phyloP scores from a whole-genome alignment of 2,329 filamentous ascomycete species.

The Calonectria ilicicola region DNA sequence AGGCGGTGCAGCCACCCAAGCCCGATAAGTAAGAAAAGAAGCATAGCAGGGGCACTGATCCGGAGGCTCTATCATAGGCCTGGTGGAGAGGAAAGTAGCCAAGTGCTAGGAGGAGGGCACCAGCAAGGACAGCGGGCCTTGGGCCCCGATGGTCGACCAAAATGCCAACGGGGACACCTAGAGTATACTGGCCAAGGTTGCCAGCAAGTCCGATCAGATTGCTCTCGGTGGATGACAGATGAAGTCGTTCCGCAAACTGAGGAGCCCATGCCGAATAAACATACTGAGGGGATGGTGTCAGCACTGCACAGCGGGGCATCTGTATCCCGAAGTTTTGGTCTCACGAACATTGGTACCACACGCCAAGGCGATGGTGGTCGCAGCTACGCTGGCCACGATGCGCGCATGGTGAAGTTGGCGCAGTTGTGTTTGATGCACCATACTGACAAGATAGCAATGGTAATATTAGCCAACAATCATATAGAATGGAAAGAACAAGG shows the following conservation, averaged over 20 bases:
- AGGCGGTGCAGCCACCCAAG: conserved; percentile 90
- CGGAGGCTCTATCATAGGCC: conserved; percentile 79
- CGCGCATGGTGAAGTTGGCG: conserved; percentile 70
- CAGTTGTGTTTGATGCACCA: conserved; percentile 41
- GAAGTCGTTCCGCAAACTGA: conserved; percentile 88
- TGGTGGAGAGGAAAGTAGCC: conserved; percentile 89
- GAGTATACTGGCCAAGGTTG: conserved; percentile 94
- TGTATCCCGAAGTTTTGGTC: not conserved
- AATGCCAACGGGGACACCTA: conserved; percentile 89
- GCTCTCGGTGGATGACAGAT: conserved; percentile 90
- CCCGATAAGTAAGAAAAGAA: conserved; percentile 89
- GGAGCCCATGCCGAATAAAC: conserved; percentile 98
- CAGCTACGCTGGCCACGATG: conserved; percentile 85
- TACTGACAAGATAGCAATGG: not conserved
- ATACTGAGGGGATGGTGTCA: conserved; percentile 71
- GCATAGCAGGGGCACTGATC: conserved; percentile 74
- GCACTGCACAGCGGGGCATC: not conserved
- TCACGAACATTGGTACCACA: conserved; percentile 90
- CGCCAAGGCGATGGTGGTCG: conserved; percentile 85
- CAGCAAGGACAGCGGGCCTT: conserved; percentile 80
- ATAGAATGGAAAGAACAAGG: not conserved
- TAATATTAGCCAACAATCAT: conserved; percentile 8
- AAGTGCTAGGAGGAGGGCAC: conserved; percentile 76
- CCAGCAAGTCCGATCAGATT: conserved; percentile 89
- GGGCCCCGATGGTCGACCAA: conserved; percentile 88